Percentiles rank a stretch among this genome's conserved stretches.
Evolutionary conservation across 2,329 filamentous ascomycete genomes (phyloP).

Genomic region (Leptoxyphium fumago): DNA sequence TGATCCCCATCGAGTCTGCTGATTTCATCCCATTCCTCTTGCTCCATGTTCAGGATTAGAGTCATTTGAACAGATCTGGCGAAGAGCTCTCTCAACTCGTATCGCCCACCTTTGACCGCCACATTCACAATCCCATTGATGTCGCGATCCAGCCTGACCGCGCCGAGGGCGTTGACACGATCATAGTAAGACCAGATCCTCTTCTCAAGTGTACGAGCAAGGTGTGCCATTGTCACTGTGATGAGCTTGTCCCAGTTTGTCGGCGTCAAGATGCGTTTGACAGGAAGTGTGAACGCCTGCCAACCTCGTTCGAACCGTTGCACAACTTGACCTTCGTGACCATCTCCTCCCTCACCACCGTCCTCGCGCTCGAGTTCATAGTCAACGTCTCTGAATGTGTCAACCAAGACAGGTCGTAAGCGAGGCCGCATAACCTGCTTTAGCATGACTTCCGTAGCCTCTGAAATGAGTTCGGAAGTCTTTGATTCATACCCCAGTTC

Average conservation of each 20-base stretch:
- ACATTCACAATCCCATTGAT: constrained; percentile 58
- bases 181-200: constrained; percentile 69
- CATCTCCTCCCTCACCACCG: constrained; percentile 32
- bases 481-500: constrained; percentile 61
- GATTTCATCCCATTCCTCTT: constrained; percentile 79
- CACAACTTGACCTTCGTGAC: constrained; percentile 48
- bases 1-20: constrained; percentile 29
- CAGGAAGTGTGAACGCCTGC: constrained; percentile 71
- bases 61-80: constrained; percentile 63
- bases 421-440: constrained; percentile 75
- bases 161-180: constrained; percentile 65
- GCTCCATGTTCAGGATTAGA: constrained; percentile 85
- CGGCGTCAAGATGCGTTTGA: constrained; percentile 70
- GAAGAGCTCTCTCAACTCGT: constrained; percentile 65
- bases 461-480: constrained; percentile 64
- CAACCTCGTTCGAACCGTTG: constrained; percentile 72
- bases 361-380: constrained; percentile 56
- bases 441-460: constrained; percentile 75
- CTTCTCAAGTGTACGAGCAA: constrained; percentile 73
- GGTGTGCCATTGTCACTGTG: constrained; percentile 55
- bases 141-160: constrained; percentile 71
- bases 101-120: constrained; percentile 54
- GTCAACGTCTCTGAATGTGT: constrained; percentile 84
- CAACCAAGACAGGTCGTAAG: constrained; percentile 67
- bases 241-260: constrained; percentile 64